Base-by-base conservation (phyloP, 768 basidiomycete species). In the Chalciporus pseudorubinellus region DNA sequence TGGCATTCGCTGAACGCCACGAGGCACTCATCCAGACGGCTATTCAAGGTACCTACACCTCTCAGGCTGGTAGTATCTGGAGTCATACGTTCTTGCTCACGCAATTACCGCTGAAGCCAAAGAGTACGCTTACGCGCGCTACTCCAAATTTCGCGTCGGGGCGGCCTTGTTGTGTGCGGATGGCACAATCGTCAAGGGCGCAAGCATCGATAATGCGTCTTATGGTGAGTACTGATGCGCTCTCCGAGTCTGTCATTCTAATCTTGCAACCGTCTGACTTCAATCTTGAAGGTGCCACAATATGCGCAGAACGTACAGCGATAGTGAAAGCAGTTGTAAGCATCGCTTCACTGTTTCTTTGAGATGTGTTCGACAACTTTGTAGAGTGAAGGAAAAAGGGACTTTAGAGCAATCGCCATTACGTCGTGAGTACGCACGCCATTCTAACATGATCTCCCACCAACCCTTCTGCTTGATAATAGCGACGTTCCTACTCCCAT, bases 301-400 rank as follows among this genome's bases (percentile, higher is more conserved):
- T 94, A 43, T 98, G 95, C 57, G 95, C 95, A 1, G 95, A 98
- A 67, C 75, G 90, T 18, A 93, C 94, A 0, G 94, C 93, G 0
- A 76, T 98, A 44, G 87, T 92, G 14, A 95, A 92, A 65, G 93
- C 91, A 24, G 85, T 88, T 33, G 92, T 95, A 58, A 67, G 89
- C 76, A 3, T 19, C 6, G 3, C 2, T 36, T n/a, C 31, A 3
- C 20, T 6, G 3, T 6, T 36, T n/a, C 31, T 36, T n/a, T 6
- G n/a, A 36, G 34, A 16, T 36, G 16, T 36, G 16, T 16, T 36
- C 6, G 34, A 7, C 7, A 3, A 16, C 34, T 34, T 46, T 16
- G 8, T 55, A 93, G 92, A 93, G 89, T 71, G 87, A 92, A 55
- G 89, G 90, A 3, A 80, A 68, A 18, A 76, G 74, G 18, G 71